Percentiles rank a stretch among this genome's conserved stretches.
Conservation (phyloP, 176 grass and related monocot species). For the Avena insularis region DNA sequence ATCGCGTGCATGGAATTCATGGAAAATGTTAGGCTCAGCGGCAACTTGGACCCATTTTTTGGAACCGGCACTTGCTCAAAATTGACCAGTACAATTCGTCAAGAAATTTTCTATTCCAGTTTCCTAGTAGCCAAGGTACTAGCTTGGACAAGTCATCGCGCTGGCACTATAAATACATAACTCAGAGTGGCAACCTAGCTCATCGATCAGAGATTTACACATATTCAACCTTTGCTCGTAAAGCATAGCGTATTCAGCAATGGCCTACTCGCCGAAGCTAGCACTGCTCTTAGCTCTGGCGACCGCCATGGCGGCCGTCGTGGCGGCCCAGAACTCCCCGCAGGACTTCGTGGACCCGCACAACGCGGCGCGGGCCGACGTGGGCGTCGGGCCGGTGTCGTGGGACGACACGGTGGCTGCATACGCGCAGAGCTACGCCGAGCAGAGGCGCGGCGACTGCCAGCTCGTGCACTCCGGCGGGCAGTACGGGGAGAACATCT, state of each 20-base stretch:
- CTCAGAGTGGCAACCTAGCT: neutral
- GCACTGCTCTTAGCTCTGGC: neutral
- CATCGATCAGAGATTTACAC: neutral
- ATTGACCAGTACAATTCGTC: neutral
- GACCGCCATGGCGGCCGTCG: slow-evolving; percentile 1
- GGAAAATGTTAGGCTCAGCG: neutral
- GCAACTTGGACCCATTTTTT: neutral
- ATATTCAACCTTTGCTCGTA: neutral
- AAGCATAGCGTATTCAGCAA: neutral
- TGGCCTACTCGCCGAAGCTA: neutral
- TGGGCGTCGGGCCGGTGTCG: too few species aligned
- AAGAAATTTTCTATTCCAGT: neutral
- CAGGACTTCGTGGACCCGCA: slow-evolving; percentile 55
- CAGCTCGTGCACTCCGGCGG: slow-evolving; percentile 14
- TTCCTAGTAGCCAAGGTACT: neutral
- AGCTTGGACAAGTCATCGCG: neutral
- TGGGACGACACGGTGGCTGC: too few species aligned
- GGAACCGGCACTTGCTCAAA: neutral
- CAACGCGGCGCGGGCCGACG: slow-evolving; percentile 40
- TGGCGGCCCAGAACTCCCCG: slow-evolving; percentile 45
- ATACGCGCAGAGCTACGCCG: slow-evolving; percentile 45
- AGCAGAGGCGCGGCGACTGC: slow-evolving; percentile 28
- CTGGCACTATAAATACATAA: neutral
- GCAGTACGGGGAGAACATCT: too few species aligned
- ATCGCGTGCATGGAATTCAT: neutral